Conservation (phyloP, 2,329 filamentous ascomycete species). For the Colletotrichum sp. region DNA sequence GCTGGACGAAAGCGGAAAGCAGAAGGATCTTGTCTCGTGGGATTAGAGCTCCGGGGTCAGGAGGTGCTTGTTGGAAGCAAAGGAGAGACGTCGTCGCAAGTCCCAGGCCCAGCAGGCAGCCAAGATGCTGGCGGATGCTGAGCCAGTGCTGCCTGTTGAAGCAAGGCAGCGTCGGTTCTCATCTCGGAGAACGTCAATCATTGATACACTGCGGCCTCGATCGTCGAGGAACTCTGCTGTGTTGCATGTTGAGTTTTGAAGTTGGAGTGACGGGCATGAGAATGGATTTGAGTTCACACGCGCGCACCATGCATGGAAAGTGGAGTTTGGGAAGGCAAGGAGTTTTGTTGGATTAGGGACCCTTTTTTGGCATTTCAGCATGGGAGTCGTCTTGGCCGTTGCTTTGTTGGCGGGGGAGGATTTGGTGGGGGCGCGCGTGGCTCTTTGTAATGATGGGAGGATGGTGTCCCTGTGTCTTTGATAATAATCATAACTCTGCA, state of each 20-base stretch:
- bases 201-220: constrained; percentile 7
- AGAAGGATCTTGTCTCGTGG: constrained; percentile 59
- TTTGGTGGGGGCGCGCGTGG: background rate
- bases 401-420: background rate
- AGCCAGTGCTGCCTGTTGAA: background rate
- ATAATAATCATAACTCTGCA: background rate
- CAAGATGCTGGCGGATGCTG: background rate
- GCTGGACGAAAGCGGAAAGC: constrained; percentile 55
- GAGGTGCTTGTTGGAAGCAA: constrained; percentile 17
- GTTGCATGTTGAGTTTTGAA: constrained; percentile 16
- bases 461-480: background rate
- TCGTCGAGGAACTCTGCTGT: constrained; percentile 10
- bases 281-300: background rate
- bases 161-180: constrained; percentile 10
- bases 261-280: background rate
- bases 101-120: background rate
- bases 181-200: constrained; percentile 11
- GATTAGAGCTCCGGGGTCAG: constrained; percentile 21
- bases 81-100: constrained; percentile 1
- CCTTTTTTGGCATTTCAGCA: background rate
- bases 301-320: background rate
- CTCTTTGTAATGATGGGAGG: background rate
- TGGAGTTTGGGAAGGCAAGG: background rate
- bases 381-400: background rate
- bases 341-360: background rate